phyloP scores from a whole-genome alignment of 2,329 filamentous ascomycete species.

The Xylaria sp. region DNA sequence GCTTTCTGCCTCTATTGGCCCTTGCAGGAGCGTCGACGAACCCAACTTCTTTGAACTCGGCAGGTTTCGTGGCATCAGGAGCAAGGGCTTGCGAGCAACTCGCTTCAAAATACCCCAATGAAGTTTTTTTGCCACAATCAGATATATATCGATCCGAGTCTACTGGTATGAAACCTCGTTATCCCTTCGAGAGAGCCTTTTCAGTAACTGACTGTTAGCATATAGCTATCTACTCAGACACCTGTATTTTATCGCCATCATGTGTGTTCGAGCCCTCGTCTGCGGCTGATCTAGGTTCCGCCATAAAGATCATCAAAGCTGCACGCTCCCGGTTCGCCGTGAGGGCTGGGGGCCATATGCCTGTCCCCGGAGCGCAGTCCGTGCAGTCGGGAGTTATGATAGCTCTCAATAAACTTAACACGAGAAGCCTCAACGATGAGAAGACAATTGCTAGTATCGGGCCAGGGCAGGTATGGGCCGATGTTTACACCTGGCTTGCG shows the following conservation, averaged over 20 bases:
- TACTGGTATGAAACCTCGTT: conserved; percentile 2
- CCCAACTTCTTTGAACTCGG: neutral
- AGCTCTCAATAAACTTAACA: conserved; percentile 44
- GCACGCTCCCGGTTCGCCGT: conserved; percentile 18
- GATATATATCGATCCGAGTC: conserved; percentile 10
- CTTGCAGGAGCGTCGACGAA: neutral
- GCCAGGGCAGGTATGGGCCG: conserved; percentile 42
- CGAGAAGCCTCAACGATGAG: conserved; percentile 45
- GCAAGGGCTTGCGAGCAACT: conserved; percentile 2
- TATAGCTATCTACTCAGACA: conserved; percentile 16
- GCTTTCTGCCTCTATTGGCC: conserved; percentile 5
- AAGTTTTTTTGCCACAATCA: conserved; percentile 17
- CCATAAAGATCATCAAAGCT: conserved; percentile 17
- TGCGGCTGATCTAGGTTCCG: conserved; percentile 2
- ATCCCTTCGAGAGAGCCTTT: neutral
- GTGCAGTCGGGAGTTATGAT: conserved; percentile 47
- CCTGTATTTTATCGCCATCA: conserved; percentile 19
- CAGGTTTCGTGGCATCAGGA: neutral
- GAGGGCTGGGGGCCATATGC: conserved; percentile 18
- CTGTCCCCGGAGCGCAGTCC: conserved; percentile 21
- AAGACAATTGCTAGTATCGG: conserved; percentile 50
- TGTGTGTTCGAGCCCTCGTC: conserved; percentile 18
- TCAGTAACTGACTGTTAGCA: neutral
- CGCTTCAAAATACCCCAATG: conserved; percentile 6
- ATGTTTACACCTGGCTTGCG: conserved; percentile 41